Conservation (phyloP, 805 yeast species). For the Saccharomycopsis olivae region DNA sequence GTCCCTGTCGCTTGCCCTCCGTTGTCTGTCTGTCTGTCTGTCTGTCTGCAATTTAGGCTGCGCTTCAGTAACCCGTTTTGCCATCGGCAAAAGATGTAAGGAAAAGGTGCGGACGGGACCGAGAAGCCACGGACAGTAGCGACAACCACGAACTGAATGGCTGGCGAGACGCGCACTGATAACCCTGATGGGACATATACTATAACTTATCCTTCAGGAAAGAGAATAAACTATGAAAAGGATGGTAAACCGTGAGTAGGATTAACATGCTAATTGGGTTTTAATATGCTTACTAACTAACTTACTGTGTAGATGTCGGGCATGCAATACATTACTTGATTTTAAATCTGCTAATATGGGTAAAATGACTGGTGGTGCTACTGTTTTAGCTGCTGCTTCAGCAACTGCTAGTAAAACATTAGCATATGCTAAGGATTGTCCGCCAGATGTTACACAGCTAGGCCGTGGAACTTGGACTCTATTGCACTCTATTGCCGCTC, state of each 20-base stretch:
- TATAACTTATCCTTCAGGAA: conserved; percentile 43
- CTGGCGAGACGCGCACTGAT: conserved; percentile 4
- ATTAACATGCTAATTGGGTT: not conserved
- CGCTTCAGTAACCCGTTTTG: no score
- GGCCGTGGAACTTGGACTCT: conserved; percentile 92
- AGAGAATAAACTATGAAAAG: conserved; percentile 66
- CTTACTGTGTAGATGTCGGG: conserved; percentile 49
- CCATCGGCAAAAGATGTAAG: no score
- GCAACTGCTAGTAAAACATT: conserved; percentile 21
- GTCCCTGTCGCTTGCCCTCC: no score
- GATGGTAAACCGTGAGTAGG: conserved; percentile 85
- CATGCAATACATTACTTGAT: conserved; percentile 76
- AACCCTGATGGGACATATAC: conserved; percentile 18
- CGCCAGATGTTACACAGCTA: conserved; percentile 74
- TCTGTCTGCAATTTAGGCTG: no score
- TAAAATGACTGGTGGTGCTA: conserved; percentile 6
- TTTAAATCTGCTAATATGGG: conserved; percentile 49
- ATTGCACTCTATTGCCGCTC: conserved; percentile 82
- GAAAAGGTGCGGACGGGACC: not conserved
- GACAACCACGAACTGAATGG: not conserved
- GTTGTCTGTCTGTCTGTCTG: no score
- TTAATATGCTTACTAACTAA: not conserved
- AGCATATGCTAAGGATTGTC: conserved; percentile 43
- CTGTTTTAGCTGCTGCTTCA: conserved; percentile 20
- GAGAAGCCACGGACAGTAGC: not conserved